Percentiles rank a stretch among this genome's conserved stretches.
These are phyloP conservation scores for Aspergillus coremiiformis DNA, from an alignment of 495 filamentous ascomycete genomes.

Conservation along the genomic window DNA sequence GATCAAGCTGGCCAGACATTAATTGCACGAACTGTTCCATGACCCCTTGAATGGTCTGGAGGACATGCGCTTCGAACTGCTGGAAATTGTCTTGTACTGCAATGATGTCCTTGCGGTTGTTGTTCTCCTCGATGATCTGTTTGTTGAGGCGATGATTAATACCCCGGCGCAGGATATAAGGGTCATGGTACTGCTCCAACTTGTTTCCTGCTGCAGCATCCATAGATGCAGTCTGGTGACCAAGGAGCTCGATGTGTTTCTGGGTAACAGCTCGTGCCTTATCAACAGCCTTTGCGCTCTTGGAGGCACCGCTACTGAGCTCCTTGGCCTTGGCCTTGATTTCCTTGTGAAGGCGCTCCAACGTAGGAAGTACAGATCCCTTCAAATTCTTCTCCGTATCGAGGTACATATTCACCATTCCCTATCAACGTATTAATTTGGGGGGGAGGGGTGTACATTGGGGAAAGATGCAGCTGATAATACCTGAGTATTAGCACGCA, in stretches of 20 bases:
- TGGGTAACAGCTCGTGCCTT: conserved; percentile 82
- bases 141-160: conserved; percentile 77
- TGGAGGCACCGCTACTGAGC: conserved; percentile 72
- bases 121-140: conserved; percentile 92
- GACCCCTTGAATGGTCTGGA: conserved; percentile 73
- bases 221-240: conserved; percentile 68
- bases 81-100: conserved; percentile 82
- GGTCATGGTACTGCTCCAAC: conserved; percentile 63
- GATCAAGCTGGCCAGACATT: conserved; percentile 72
- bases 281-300: conserved; percentile 80
- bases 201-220: conserved; percentile 60
- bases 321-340: conserved; percentile 95
- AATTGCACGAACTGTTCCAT: conserved; percentile 73
- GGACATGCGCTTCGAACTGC: conserved; percentile 78
- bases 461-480: not conserved
- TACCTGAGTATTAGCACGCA: conserved; percentile 85
- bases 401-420: conserved; percentile 73
- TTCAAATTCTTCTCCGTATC: conserved; percentile 87
- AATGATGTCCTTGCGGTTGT: conserved; percentile 82
- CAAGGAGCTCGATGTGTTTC: conserved; percentile 92
- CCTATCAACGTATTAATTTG: conserved; percentile 37
- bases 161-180: conserved; percentile 78
- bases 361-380: conserved; percentile 70
- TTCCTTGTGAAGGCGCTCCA: conserved; percentile 87
- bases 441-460: not conserved